phyloP scores from a whole-genome alignment of 768 basidiomycete genomes.

The Phlebiopsis flavidoalba region DNA sequence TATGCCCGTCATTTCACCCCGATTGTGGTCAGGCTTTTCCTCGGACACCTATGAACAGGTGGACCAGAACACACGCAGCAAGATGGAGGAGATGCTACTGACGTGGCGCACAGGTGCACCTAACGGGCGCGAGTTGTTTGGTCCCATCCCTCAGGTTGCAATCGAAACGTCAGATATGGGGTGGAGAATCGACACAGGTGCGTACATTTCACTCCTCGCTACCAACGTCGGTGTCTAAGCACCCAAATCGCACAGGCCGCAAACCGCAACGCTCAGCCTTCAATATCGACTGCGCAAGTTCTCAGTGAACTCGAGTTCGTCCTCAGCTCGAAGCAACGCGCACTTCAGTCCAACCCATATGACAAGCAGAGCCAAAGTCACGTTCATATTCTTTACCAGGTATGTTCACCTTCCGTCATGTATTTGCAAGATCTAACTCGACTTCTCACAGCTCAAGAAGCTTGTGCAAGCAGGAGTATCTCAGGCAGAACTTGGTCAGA shows the following conservation, averaged over 20 bases:
- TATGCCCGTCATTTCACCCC: conserved; percentile 83
- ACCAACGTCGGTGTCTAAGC: not conserved
- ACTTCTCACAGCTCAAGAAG: conserved; percentile 48
- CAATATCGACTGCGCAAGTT: conserved; percentile 74
- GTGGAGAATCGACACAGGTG: conserved; percentile 40
- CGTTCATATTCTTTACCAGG: conserved; percentile 76
- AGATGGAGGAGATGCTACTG: conserved; percentile 97
- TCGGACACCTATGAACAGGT: conserved; percentile 86
- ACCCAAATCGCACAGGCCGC: conserved; percentile 15
- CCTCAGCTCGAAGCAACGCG: conserved; percentile 74
- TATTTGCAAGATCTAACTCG: not conserved
- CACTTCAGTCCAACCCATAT: conserved; percentile 65
- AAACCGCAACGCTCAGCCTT: conserved; percentile 31
- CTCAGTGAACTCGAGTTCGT: conserved; percentile 80
- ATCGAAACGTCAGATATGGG: conserved; percentile 88
- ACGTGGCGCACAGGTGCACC: conserved; percentile 92
- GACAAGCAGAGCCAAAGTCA: conserved; percentile 68
- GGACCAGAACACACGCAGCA: conserved; percentile 77
- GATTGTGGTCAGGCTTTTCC: conserved; percentile 78
- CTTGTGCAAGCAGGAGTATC: conserved; percentile 78
- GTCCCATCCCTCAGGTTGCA: conserved; percentile 67
- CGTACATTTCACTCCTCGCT: not conserved
- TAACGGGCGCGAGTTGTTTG: conserved; percentile 79
- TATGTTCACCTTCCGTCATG: conserved; percentile 30
- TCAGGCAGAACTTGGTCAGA: conserved; percentile 73